A percentile compares a stretch with the other conserved stretches of the same genome.
phyloP scores from a whole-genome alignment of 441 rosid genomes.

The Erysimum cheiri region DNA sequence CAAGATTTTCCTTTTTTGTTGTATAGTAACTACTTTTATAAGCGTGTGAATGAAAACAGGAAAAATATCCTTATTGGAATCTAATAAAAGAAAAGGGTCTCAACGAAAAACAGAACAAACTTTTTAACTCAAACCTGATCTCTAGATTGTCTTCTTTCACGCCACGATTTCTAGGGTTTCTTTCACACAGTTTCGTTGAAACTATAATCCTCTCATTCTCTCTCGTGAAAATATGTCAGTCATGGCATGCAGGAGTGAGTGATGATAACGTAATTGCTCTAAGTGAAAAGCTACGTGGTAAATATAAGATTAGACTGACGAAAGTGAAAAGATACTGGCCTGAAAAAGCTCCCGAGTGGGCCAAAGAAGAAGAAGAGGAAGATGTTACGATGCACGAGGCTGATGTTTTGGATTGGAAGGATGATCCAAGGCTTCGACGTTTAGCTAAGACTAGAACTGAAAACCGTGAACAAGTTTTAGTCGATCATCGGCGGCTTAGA shows the following conservation, averaged over 20 bases:
- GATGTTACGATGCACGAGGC: conserved; percentile 56
- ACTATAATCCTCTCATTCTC: not conserved
- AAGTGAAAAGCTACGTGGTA: conserved; percentile 70
- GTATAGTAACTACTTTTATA: not conserved
- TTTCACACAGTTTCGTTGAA: not conserved
- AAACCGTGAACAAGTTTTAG: conserved; percentile 70
- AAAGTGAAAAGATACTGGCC: conserved; percentile 87
- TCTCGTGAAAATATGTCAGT: conserved; percentile 57
- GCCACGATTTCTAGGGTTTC: conserved; percentile 7
- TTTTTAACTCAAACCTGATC: not conserved
- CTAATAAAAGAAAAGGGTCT: not conserved
- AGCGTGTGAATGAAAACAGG: not conserved
- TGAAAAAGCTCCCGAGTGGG: conserved; percentile 87
- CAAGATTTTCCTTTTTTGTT: not conserved
- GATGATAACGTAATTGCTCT: conserved; percentile 46
- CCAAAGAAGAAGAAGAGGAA: conserved; percentile 60
- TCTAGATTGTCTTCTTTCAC: not conserved
- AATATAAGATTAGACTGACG: conserved; percentile 55
- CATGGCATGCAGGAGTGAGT: conserved; percentile 63
- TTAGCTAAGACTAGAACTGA: conserved; percentile 65
- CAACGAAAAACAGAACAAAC: not conserved
- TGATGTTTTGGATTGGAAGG: conserved; percentile 54
- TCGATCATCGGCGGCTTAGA: conserved; percentile 68
- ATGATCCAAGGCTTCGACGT: conserved; percentile 80
- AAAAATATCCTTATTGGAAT: not conserved